Conservation (phyloP, 805 yeast genomes). For the Wickerhamomyces chaumierensis region DNA sequence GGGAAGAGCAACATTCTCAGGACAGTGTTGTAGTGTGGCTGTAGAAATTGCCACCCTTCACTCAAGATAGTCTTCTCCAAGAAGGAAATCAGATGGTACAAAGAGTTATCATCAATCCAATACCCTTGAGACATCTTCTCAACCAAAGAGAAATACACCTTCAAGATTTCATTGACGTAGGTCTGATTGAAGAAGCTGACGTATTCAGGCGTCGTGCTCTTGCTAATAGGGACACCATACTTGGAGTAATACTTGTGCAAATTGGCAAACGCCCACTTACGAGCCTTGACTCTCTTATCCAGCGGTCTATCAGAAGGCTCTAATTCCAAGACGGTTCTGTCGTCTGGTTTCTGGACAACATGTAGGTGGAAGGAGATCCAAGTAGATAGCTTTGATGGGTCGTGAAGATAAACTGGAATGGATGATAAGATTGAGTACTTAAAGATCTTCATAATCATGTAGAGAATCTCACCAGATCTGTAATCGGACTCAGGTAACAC, state of each 20-base stretch:
- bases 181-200: constrained; percentile 39
- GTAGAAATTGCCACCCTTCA: constrained; percentile 49
- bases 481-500: constrained; percentile 21
- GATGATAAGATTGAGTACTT: constrained; percentile 51
- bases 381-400: constrained; percentile 26
- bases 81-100: constrained; percentile 58
- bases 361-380: constrained; percentile 65
- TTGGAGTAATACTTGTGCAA: constrained; percentile 58
- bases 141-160: constrained; percentile 42
- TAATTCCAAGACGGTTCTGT: constrained; percentile 35
- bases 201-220: constrained; percentile 36
- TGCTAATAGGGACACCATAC: constrained; percentile 28
- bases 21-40: constrained; percentile 54
- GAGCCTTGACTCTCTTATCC: constrained; percentile 52
- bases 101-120: constrained; percentile 59
- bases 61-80: constrained; percentile 47
- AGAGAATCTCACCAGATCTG: constrained; percentile 35
- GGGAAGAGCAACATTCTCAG: constrained; percentile 67
- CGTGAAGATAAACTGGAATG: constrained; percentile 39
- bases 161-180: constrained; percentile 62
- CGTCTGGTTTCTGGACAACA: constrained; percentile 43
- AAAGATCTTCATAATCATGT: constrained; percentile 53
- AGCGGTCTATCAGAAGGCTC: constrained; percentile 36
- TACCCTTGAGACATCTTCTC: constrained; percentile 26
- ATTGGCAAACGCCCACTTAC: constrained; percentile 85